phyloP scores from a whole-genome alignment of 2,329 filamentous ascomycete genomes.

The Atkinsonella texensis region DNA sequence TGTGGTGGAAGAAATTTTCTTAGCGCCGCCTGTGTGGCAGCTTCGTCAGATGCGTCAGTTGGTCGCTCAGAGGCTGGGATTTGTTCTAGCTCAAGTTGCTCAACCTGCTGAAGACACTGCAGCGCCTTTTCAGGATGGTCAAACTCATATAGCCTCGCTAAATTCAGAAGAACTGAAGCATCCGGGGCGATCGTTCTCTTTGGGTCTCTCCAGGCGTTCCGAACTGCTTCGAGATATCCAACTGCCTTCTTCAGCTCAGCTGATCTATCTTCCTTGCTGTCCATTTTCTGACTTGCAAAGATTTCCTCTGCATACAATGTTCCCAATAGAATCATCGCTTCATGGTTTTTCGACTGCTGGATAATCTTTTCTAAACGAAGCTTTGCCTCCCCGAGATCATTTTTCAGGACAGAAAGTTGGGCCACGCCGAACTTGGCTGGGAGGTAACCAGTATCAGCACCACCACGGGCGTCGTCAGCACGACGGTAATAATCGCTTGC shows the following conservation, averaged over 20 bases:
- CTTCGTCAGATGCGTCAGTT: conserved; percentile 42
- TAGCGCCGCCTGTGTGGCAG: conserved; percentile 46
- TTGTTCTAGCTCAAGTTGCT: conserved; percentile 75
- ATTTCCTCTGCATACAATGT: conserved; percentile 92
- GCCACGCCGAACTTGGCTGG: conserved; percentile 92
- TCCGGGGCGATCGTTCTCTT: conserved; percentile 76
- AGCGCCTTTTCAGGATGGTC: conserved; percentile 83
- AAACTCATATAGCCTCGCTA: conserved; percentile 80
- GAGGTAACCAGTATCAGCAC: conserved; percentile 78
- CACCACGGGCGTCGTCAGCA: conserved; percentile 84
- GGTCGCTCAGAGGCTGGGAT: conserved; percentile 59
- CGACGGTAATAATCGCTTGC: conserved; percentile 80
- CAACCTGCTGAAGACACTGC: conserved; percentile 83
- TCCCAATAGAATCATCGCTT: conserved; percentile 85
- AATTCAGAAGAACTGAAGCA: conserved; percentile 77
- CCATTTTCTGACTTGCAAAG: conserved; percentile 61
- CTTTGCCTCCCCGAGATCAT: conserved; percentile 84
- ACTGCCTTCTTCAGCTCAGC: conserved; percentile 80
- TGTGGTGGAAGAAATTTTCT: conserved; percentile 78
- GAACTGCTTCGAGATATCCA: conserved; percentile 69
- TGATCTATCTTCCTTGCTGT: conserved; percentile 75
- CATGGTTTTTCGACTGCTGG: conserved; percentile 68
- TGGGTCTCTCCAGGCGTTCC: conserved; percentile 81
- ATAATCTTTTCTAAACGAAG: conserved; percentile 90
- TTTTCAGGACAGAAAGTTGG: conserved; percentile 74